Evolutionary conservation across 2,329 filamentous ascomycete species (phyloP), one percentile per base, ranked within the genome.

Genomic region (Aspergillus ochraceoroseus): DNA sequence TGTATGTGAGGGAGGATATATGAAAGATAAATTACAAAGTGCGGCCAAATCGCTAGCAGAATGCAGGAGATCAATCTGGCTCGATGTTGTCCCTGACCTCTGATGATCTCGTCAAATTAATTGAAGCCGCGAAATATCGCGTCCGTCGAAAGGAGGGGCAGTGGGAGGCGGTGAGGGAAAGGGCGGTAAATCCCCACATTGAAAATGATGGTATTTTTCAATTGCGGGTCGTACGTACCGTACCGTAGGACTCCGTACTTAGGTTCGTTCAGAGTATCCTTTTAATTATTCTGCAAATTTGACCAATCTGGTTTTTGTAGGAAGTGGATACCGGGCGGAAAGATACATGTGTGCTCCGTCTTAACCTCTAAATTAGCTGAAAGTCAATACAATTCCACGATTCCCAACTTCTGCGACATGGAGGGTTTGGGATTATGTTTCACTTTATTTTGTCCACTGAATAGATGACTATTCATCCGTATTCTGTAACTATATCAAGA

Each of bases 101-200:
- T n/a, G n/a, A n/a, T n/a, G n/a, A n/a, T n/a, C n/a, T n/a, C n/a
- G n/a, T n/a, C n/a, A n/a, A n/a, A n/a, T n/a, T n/a, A n/a, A n/a
- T n/a, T n/a, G 4, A 22, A n/a, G 12, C 7, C 38, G 34, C 34
- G 41, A 46, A 42, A 40, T 31, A 22, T 5, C 46, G 39, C 47
- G n/a, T 48, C 48, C 50, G 50, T 49, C 22, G 13, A 25, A 38
- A 41, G 43, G 48, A 44, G 48, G 49, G 47, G 49, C 44, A 48
- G 43, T 29, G 32, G 43, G 31, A 52, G 45, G 49, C 49, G 49
- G 49, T 52, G 47, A 48, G 31, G 22, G 14, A 14, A 12, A n/a
- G 18, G 11, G 31, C 6, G 20, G 20, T 22, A 22, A n/a, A 18
- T 14, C 34, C 34, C 34, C 34, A 29, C 34, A 14, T 15, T 22